phyloP scores from a whole-genome alignment of 805 yeast genomes.

The Suhomyces xylopsoci region DNA sequence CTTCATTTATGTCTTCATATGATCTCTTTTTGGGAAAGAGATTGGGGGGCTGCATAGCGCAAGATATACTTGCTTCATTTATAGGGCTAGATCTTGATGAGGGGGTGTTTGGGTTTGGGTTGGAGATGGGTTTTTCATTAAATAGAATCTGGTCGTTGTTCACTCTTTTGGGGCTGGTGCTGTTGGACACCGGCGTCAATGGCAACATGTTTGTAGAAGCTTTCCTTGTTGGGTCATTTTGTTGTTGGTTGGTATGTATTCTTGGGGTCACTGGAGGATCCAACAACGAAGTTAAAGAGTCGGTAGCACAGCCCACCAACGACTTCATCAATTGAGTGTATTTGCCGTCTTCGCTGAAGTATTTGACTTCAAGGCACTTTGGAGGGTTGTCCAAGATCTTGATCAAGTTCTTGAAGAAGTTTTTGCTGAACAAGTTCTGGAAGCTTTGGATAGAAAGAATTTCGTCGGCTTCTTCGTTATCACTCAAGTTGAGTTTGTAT shows the following conservation, averaged over 20 bases:
- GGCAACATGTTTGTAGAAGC: conserved; percentile 9
- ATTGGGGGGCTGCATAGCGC: conserved; percentile 11
- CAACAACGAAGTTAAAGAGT: conserved; percentile 18
- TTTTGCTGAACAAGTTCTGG: conserved; percentile 17
- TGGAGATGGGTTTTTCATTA: not conserved
- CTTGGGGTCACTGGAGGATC: conserved; percentile 34
- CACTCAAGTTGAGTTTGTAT: conserved; percentile 28
- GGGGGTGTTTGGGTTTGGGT: conserved; percentile 8
- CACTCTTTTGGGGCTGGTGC: conserved; percentile 23
- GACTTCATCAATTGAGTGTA: conserved; percentile 35
- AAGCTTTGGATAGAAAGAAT: conserved; percentile 16
- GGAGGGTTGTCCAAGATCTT: conserved; percentile 46
- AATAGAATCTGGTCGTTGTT: conserved; percentile 5
- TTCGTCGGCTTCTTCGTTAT: conserved; percentile 18
- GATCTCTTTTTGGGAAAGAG: conserved; percentile 12
- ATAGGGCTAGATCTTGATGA: conserved; percentile 8
- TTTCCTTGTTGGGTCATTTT: not conserved
- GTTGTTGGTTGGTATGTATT: conserved; percentile 7
- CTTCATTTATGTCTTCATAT: conserved; percentile 10
- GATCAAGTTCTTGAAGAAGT: conserved; percentile 22
- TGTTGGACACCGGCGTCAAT: conserved; percentile 21
- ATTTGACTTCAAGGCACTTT: conserved; percentile 44
- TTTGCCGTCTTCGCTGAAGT: conserved; percentile 37
- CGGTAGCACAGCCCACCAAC: conserved; percentile 31
- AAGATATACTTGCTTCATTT: conserved; percentile 1